Base-by-base conservation (phyloP, 768 basidiomycete genomes). In the Auricularia cornea region DNA sequence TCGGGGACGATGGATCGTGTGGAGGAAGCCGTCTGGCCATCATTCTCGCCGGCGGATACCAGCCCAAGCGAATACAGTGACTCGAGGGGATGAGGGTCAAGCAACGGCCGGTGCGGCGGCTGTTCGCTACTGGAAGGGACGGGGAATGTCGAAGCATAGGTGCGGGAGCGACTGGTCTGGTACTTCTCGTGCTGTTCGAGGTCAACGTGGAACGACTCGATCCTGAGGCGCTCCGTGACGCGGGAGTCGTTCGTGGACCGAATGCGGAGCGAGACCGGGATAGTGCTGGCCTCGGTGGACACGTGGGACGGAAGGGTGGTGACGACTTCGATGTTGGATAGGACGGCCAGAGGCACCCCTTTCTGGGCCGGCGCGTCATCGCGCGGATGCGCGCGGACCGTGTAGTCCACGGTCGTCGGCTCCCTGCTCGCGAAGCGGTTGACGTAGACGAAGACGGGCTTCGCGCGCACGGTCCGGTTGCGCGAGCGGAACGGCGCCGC, bases 121-220 rank as follows among this genome's bases (percentile, higher is more conserved):
- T 94, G 91, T 57, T 77, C 68, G 12, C 76, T 71, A 52, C 71
- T 65, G 10, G 82, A 75, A 23, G 88, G 88, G 10, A 92, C 65
- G 3, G 88, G 86, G 72, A 77, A 85, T 31, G 74, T 75, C 3
- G 77, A 59, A 3, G 76, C 68, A 66, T 81, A 84, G 30, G 77
- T 41, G 18, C 16, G 29, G 31, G 56, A 61, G 26, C 32, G 32
- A 40, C 51, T 28, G 63, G 60, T 41, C 41, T 65, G 59, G 73
- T 80, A 87, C 61, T 79, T 79, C 68, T 93, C 91, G 44, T 76
- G 73, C 66, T 94, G 91, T 35, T 81, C 71, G 31, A 90, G 67
- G 62, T 87, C 80, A 4, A 87, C 72, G 5, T 77, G 73, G 65
- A 92, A 81, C 5, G 78, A 81, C 29, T 79, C 76, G 23, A 91